Evolutionary conservation across 2,329 filamentous ascomycete species (phyloP), one percentile per base, ranked within the genome.

Genomic region (Aureobasidium sp.): DNA sequence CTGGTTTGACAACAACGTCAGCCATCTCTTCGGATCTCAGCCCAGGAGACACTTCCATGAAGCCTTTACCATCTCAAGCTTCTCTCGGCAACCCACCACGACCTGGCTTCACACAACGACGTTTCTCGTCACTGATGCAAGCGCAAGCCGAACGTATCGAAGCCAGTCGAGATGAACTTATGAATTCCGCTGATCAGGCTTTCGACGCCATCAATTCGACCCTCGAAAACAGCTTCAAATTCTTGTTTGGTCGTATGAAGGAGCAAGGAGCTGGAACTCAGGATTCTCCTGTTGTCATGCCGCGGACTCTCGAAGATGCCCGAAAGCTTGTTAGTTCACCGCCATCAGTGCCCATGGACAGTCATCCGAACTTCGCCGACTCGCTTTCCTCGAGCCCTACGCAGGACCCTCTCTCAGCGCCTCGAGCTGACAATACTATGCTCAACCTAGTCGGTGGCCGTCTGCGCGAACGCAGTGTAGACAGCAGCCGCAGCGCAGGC

Each of bases 221-320:
- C 51, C 79, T 97, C 4, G 92, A 93, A 63, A 91, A 90, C 69
- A 97, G 91, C 71, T 95, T 97, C 76, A 94, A 91, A 63, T 96
- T 97, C 72, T 78, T 99, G 29, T 85, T 99, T 60, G 93, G 93
- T 14, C 90, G 91, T 67, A 80, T 97, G 25, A 90, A 89, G 64
- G 91, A 96, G 72, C 80, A 85, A 67, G 71, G 74, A 1, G 74
- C 75, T 30, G 73, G 75, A 6, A 74, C 76, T 29, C 36, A 59
- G 21, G 74, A 75, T 48, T 68, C 68, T 7, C 65, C 67, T 3
- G 51, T 85, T 7, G 70, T 80, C 45, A 81, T 96, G 0, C 94
- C 94, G 1, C 93, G 90, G 69, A 99, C 94, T 1, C 79, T 99
- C 0, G 94, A 96, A 68, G 94, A 99, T 69, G 94, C 93, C 16